Base-by-base conservation (phyloP, 2,329 filamentous ascomycete genomes). In the Fusarium compactum region DNA sequence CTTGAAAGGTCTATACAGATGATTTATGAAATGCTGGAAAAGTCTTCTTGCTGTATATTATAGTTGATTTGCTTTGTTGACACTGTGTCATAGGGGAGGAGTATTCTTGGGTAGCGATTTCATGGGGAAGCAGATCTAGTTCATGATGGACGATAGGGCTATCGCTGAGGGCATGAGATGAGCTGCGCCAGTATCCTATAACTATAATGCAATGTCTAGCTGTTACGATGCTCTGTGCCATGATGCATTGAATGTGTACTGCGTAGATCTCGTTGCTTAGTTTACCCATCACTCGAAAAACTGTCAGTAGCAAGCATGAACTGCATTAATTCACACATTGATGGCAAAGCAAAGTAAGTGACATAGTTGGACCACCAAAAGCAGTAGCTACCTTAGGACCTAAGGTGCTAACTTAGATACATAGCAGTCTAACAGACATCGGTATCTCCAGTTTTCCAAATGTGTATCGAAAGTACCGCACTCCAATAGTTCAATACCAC, bases 21-120 rank as follows among this genome's bases (percentile, higher is more conserved):
- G 71, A 76, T 57, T 75, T 58, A 75, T 62, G 74, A 76, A 69
- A 44, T 57, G 41, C 43, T 51, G 50, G 51, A 58, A 65, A 63
- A 65, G 45, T 60, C 25, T 32, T 50, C 65, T 58, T 53, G 43
- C 27, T 73, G 65, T 71, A 72, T 64, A 72, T 55, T 65, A 60
- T 69, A 50, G 24, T n/a, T 44, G 22, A 30, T 47, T 50, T 44
- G 45, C 18, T 47, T 48, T 24, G n/a, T 29, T 32, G 44, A 46
- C 27, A 47, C 29, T 27, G 22, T 29, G 46, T 38, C 45, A 48
- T 44, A 16, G 18, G 22, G 59, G 59, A 64, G 58, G 58, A 64
- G 58, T 69, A 34, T 55, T 24, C 68, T 52, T 52, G 43, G 51
- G 52, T 66, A 62, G 47, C 40, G 38, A 58, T 61, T 41, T 29